A percentile compares a stretch with the other conserved stretches of the same genome.
Conservation (phyloP, 2,329 filamentous ascomycete genomes). For the Fusarium irregulare region DNA sequence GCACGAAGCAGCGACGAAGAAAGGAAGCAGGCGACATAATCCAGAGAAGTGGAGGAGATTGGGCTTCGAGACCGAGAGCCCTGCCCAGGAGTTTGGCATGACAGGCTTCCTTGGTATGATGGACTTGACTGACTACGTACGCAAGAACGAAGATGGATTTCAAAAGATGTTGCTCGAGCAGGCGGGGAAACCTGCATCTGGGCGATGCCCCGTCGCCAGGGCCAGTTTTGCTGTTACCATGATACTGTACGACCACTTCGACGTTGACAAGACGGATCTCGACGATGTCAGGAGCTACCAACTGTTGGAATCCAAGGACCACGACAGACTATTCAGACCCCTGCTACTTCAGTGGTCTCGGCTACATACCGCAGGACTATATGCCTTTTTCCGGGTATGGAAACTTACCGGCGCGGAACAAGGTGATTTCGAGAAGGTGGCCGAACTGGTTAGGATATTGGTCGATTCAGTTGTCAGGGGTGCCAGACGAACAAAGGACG, state of each 20-base stretch:
- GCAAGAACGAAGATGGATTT: slow-evolving; percentile 90
- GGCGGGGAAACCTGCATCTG: slow-evolving; percentile 73
- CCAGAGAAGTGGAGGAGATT: slow-evolving; percentile 93
- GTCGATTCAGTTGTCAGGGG: slow-evolving; percentile 90
- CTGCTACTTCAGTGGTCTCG: slow-evolving; percentile 93
- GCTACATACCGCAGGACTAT: slow-evolving; percentile 84
- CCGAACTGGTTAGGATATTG: slow-evolving; percentile 89
- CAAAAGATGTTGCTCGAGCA: slow-evolving; percentile 94
- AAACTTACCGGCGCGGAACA: slow-evolving; percentile 85
- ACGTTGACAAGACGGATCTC: slow-evolving; percentile 84
- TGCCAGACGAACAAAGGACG: slow-evolving; percentile 82
- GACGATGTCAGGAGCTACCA: slow-evolving; percentile 83
- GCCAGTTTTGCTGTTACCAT: slow-evolving; percentile 88
- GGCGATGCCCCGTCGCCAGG: slow-evolving; percentile 87
- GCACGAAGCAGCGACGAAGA: slow-evolving; percentile 57
- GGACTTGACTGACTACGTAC: slow-evolving; percentile 94
- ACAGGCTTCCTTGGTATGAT: slow-evolving; percentile 96
- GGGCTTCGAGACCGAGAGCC: slow-evolving; percentile 91
- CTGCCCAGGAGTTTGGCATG: slow-evolving; percentile 83
- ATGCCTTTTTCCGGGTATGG: slow-evolving; percentile 92
- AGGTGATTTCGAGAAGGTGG: slow-evolving; percentile 94
- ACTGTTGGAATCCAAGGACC: slow-evolving; percentile 78
- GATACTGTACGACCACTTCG: slow-evolving; percentile 94
- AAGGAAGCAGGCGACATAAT: slow-evolving; percentile 78
- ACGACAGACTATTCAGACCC: slow-evolving; percentile 88